Conservation (phyloP, 352 stramenopile genomes). For the Phytophthora pisi region DNA sequence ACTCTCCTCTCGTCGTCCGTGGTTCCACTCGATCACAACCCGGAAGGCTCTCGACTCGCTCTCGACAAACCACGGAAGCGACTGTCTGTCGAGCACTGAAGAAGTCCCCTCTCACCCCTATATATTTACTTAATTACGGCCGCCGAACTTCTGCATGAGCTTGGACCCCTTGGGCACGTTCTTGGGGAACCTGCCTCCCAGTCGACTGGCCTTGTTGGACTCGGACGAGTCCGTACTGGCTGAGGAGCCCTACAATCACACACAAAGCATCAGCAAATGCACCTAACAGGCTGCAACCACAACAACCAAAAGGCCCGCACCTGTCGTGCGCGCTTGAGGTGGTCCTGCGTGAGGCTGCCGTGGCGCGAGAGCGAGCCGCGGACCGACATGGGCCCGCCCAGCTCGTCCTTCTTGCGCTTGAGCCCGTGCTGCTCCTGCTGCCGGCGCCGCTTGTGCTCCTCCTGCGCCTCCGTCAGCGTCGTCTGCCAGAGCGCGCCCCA, state of each 20-base stretch:
- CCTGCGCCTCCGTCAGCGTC: slow-evolving; percentile 63
- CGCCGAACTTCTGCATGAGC: slow-evolving; percentile 76
- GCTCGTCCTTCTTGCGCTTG: slow-evolving; percentile 40
- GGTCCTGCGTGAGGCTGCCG: slow-evolving; percentile 35
- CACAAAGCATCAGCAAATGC: slow-evolving; percentile 6
- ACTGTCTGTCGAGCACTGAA: neutral
- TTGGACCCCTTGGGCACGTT: slow-evolving; percentile 52
- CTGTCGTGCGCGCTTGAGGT: slow-evolving; percentile 62
- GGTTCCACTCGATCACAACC: neutral
- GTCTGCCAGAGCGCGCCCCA: slow-evolving; percentile 58
- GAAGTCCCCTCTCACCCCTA: neutral
- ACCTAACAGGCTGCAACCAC: neutral
- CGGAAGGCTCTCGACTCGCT: neutral
- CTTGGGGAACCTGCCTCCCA: slow-evolving; percentile 48
- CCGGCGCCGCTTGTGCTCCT: slow-evolving; percentile 56
- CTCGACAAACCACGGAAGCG: neutral
- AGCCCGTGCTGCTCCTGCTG: slow-evolving; percentile 43
- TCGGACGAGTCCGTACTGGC: slow-evolving; percentile 51
- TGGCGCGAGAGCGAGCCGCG: slow-evolving; percentile 19
- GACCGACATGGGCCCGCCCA: slow-evolving; percentile 16
- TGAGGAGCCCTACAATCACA: slow-evolving; percentile 34
- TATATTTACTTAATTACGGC: slow-evolving; percentile 28
- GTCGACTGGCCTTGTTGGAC: slow-evolving; percentile 55
- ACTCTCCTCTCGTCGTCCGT: neutral
- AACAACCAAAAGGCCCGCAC: slow-evolving; percentile 22